Evolutionary conservation across 371 early-diverging fungal genomes (phyloP).

Genomic region (Mortierella sp.): DNA sequence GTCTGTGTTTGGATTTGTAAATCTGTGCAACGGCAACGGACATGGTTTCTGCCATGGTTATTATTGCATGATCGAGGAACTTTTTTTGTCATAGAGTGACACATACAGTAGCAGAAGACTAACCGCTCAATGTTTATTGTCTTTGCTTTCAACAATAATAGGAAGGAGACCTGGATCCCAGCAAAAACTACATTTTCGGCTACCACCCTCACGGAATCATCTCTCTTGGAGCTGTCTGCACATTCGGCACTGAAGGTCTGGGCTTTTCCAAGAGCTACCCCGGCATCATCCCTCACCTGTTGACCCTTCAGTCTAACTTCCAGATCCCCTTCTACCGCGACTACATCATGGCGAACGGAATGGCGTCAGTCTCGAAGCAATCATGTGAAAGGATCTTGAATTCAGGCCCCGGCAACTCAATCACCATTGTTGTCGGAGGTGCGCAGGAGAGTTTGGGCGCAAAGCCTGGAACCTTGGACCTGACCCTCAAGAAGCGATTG

Average conservation of each 20-base stretch:
- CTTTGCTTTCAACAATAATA: constrained; percentile 23
- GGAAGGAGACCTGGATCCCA: constrained; percentile 80
- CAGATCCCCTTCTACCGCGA: constrained; percentile 83
- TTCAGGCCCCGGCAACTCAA: constrained; percentile 82
- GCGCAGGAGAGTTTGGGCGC: constrained; percentile 84
- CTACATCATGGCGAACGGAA: constrained; percentile 75
- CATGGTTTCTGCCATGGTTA: too few relatives aligned
- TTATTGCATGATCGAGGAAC: too few relatives aligned
- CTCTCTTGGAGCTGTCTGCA: constrained; percentile 83
- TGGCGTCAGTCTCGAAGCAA: constrained; percentile 78
- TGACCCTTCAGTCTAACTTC: constrained; percentile 76
- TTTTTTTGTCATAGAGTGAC: too few relatives aligned
- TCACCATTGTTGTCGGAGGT: constrained; percentile 85
- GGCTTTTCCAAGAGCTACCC: constrained; percentile 75
- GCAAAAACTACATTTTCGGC: constrained; percentile 82
- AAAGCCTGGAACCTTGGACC: constrained; percentile 72
- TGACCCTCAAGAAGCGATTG: constrained; percentile 78
- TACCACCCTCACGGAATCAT: constrained; percentile 92
- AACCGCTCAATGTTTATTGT: not conserved
- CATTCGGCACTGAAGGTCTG: constrained; percentile 84
- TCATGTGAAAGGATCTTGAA: constrained; percentile 82
- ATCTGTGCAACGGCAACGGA: not conserved
- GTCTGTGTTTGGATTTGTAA: not conserved
- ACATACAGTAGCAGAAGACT: not conserved
- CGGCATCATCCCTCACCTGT: constrained; percentile 72